phyloP scores from a whole-genome alignment of 202 grass and related monocot genomes.

The Sporobolus alterniflorus region DNA sequence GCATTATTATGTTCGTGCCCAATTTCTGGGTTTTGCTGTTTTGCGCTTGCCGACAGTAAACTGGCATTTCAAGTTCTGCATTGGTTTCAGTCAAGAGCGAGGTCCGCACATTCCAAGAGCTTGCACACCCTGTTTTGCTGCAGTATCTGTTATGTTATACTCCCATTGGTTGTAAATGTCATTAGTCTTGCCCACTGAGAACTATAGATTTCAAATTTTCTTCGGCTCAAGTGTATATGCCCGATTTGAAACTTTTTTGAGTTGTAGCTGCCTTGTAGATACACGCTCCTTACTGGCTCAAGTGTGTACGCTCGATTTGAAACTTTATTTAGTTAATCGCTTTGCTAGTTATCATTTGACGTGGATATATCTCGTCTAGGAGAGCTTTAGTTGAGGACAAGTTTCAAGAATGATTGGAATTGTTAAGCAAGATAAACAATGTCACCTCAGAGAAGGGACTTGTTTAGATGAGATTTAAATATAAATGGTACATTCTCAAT shows the following conservation, averaged over 20 bases:
- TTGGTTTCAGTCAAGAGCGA: conserved; percentile 20
- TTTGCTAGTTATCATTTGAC: no score
- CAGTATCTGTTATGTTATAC: conserved; percentile 18
- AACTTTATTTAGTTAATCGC: no score
- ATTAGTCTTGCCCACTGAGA: conserved; percentile 9
- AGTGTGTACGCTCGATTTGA: no score
- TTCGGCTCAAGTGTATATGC: conserved; percentile 41
- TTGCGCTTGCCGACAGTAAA: neutral
- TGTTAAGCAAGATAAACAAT: no score
- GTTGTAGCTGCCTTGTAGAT: conserved; percentile 45
- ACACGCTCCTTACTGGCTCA: conserved; percentile 6
- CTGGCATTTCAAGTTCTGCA: neutral
- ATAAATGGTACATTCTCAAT: no score
- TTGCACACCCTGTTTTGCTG: conserved; percentile 11
- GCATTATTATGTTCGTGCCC: conserved; percentile 10
- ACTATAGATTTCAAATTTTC: conserved; percentile 18
- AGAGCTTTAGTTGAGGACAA: no score
- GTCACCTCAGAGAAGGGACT: no score
- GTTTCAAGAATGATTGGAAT: no score
- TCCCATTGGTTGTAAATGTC: conserved; percentile 40
- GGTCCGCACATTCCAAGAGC: conserved; percentile 5
- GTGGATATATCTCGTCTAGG: no score
- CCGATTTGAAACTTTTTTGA: conserved; percentile 4
- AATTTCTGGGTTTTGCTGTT: conserved; percentile 13
- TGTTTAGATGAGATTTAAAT: no score